Percentiles rank a stretch among this genome's conserved stretches.
phyloP scores from a whole-genome alignment of 192 early-diverging fungal species.

The Backusella australiensis region DNA sequence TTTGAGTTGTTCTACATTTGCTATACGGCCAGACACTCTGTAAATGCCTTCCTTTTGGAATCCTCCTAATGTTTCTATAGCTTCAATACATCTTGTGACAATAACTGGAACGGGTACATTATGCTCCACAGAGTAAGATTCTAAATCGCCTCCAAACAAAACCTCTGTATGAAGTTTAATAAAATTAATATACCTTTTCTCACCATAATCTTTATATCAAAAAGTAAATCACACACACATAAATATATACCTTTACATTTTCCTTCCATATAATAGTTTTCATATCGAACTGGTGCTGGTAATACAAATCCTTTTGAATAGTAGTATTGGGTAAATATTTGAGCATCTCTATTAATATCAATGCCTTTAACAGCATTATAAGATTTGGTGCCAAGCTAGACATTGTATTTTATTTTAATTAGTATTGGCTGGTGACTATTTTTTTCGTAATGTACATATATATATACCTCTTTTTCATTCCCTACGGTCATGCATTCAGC shows the following conservation, averaged over 20 bases:
- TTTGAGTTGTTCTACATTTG: slow-evolving; percentile 31
- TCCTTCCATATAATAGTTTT: slow-evolving; percentile 31
- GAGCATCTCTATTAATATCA: slow-evolving; percentile 19
- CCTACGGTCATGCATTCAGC: not conserved
- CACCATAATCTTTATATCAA: too few species aligned
- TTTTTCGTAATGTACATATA: not conserved
- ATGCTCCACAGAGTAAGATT: slow-evolving; percentile 29
- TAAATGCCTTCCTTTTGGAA: slow-evolving; percentile 40
- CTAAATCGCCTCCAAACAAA: slow-evolving; percentile 31
- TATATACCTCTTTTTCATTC: slow-evolving; percentile 1
- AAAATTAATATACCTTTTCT: not conserved
- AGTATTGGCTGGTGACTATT: not conserved
- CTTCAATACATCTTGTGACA: slow-evolving; percentile 32
- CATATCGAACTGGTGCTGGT: slow-evolving; percentile 28
- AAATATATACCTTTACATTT: slow-evolving; percentile 29
- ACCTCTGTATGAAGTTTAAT: slow-evolving; percentile 17
- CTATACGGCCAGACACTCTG: slow-evolving; percentile 34
- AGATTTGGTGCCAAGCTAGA: slow-evolving; percentile 4
- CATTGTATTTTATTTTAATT: not conserved
- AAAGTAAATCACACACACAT: not conserved
- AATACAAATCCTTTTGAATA: slow-evolving; percentile 10
- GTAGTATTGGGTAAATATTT: slow-evolving; percentile 18
- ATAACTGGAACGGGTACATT: slow-evolving; percentile 28
- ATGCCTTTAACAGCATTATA: not conserved
- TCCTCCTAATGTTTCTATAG: slow-evolving; percentile 30